Evolutionary conservation across 495 filamentous ascomycete species (phyloP).

Genomic region (Tuber microsphaerosporum): DNA sequence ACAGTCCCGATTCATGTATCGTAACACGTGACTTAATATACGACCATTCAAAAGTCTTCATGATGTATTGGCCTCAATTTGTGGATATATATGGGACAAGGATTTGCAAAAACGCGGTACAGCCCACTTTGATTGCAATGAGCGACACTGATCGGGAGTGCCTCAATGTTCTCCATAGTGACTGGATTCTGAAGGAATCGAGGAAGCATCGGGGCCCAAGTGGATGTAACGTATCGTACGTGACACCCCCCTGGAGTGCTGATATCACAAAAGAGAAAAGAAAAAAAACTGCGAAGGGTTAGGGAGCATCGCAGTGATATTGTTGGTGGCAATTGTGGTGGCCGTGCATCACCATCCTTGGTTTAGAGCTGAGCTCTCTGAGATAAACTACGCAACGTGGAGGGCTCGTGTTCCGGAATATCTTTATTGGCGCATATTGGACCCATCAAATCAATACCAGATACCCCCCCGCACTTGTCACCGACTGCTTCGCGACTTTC

Average conservation of each 20-base stretch:
- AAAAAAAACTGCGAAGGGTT: constrained; percentile 18
- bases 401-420: constrained; percentile 15
- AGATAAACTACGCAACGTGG: constrained; percentile 10
- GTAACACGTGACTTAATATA: neutral
- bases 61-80: neutral
- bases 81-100: constrained; percentile 1
- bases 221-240: constrained; percentile 39
- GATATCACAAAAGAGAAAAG: constrained; percentile 25
- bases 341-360: constrained; percentile 26
- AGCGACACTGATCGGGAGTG: constrained; percentile 27
- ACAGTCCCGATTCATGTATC: neutral
- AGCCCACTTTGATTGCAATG: neutral
- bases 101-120: neutral
- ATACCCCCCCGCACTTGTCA: neutral
- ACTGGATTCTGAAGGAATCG: constrained; percentile 30
- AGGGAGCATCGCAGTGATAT: constrained; percentile 25
- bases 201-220: constrained; percentile 29
- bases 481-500: neutral
- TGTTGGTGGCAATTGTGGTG: constrained; percentile 30
- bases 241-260: constrained; percentile 2
- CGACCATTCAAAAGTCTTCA: neutral
- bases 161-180: constrained; percentile 32
- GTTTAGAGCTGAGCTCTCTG: constrained; percentile 15
- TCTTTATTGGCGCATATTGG: constrained; percentile 21
- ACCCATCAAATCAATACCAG: neutral